phyloP scores from a whole-genome alignment of 1,139 yeast genomes.

The Ashbya aceris region DNA sequence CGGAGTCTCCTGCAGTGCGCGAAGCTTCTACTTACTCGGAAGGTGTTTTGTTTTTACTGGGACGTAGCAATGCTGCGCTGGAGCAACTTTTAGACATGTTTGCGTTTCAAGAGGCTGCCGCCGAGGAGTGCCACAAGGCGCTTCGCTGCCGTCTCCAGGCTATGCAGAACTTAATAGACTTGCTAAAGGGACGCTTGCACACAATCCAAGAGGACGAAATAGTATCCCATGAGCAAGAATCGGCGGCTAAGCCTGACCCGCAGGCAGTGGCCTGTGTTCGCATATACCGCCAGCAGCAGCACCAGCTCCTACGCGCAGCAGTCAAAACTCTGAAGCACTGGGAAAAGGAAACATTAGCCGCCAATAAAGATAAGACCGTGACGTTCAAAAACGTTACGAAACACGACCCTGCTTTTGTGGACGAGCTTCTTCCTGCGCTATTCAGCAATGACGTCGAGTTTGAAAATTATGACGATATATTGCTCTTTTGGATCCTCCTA shows the following conservation, averaged over 20 bases:
- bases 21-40: conserved; percentile 20
- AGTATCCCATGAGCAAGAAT: not conserved
- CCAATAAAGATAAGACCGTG: conserved; percentile 15
- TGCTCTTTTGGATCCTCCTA: conserved; percentile 20
- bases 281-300: conserved; percentile 20
- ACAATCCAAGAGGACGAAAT: not conserved
- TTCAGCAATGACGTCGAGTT: conserved; percentile 12
- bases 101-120: conserved; percentile 40
- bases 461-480: conserved; percentile 16
- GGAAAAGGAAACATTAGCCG: conserved; percentile 18
- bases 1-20: not conserved
- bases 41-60: conserved; percentile 40
- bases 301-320: conserved; percentile 14
- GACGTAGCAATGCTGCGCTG: conserved; percentile 19
- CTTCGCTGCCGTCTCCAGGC: conserved; percentile 53
- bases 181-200: conserved; percentile 18
- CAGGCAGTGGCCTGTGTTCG: too few relatives aligned
- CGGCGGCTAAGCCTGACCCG: too few relatives aligned
- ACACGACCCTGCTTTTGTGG: conserved; percentile 17
- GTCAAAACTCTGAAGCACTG: conserved; percentile 15
- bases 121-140: conserved; percentile 36
- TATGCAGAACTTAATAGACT: conserved; percentile 31
- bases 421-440: conserved; percentile 13
- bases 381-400: conserved; percentile 22
- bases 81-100: conserved; percentile 40